Evolutionary conservation across 331 rosid genomes (phyloP).

Genomic region (Saraca asoca): DNA sequence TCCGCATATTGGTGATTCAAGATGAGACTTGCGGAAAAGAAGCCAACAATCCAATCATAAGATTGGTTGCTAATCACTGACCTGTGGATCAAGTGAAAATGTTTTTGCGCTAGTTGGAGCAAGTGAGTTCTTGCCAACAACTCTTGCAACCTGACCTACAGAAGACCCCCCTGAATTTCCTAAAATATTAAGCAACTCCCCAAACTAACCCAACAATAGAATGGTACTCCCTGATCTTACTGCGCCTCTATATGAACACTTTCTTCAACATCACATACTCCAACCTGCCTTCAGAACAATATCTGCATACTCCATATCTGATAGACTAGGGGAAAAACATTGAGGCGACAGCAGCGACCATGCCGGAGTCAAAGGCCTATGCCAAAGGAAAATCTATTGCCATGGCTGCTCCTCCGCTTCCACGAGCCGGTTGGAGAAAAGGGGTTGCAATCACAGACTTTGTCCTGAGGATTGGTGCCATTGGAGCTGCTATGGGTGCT

Average conservation of each 20-base stretch:
- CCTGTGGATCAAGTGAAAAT: conserved; percentile 28
- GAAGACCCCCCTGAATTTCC: background rate
- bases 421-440: conserved; percentile 55
- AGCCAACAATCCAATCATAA: conserved; percentile 5
- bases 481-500: conserved; percentile 61
- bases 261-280: conserved; percentile 4
- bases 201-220: conserved; percentile 30
- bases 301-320: conserved; percentile 8
- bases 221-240: conserved; percentile 20
- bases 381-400: conserved; percentile 46
- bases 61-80: conserved; percentile 25
- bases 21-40: background rate
- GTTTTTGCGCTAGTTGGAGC: conserved; percentile 45
- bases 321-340: conserved; percentile 37
- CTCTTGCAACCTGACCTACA: conserved; percentile 18
- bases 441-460: conserved; percentile 74
- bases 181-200: conserved; percentile 1
- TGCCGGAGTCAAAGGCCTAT: conserved; percentile 45
- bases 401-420: conserved; percentile 22
- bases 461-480: conserved; percentile 70
- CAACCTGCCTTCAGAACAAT: conserved; percentile 11
- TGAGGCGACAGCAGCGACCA: conserved; percentile 31
- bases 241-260: conserved; percentile 19
- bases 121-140: conserved; percentile 33
- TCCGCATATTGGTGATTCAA: background rate